Percentiles rank a stretch among this genome's conserved stretches.
These are phyloP conservation scores for Mollisiaceae sp. DNA, from an alignment of 2,329 filamentous ascomycete species.

Conservation along the genomic window DNA sequence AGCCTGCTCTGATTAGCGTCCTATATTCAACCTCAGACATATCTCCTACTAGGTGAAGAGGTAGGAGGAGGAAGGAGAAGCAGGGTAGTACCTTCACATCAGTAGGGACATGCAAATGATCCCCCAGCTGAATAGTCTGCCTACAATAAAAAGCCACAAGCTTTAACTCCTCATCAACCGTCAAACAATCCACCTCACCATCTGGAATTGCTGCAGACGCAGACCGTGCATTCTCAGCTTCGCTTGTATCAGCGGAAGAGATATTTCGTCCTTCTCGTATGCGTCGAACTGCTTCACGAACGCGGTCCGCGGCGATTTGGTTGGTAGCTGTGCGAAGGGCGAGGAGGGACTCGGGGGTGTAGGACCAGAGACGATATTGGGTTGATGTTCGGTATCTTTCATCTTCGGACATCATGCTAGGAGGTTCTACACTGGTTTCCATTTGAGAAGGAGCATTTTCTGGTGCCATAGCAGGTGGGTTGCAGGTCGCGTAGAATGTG, in stretches of 20 bases:
- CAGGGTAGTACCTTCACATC: conserved; percentile 58
- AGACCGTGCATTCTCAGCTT: conserved; percentile 42
- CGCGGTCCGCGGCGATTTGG: conserved; percentile 72
- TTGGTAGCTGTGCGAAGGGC: conserved; percentile 81
- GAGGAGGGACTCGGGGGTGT: conserved; percentile 73
- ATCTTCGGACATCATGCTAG: conserved; percentile 65
- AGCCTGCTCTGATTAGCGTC: conserved; percentile 28
- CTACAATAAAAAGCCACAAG: conserved; percentile 81
- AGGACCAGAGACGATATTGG: conserved; percentile 93
- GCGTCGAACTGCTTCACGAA: conserved; percentile 61
- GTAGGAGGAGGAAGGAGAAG: neutral
- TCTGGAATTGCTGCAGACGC: conserved; percentile 34
- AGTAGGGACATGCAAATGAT: conserved; percentile 64
- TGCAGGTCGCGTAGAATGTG: neutral
- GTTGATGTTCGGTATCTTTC: conserved; percentile 87
- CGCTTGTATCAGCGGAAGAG: conserved; percentile 40
- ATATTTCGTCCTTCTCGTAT: conserved; percentile 46
- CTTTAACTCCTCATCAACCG: conserved; percentile 79
- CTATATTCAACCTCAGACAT: neutral
- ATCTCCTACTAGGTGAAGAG: neutral
- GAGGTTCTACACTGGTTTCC: too few relatives aligned
- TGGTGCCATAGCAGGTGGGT: neutral
- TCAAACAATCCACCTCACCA: conserved; percentile 76
- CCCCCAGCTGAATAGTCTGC: conserved; percentile 61
- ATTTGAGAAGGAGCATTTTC: neutral